A percentile compares a stretch with the other conserved stretches of the same genome.
These are phyloP conservation scores for Carpinus fangiana DNA, from an alignment of 306 rosid species.

Conservation along the genomic window DNA sequence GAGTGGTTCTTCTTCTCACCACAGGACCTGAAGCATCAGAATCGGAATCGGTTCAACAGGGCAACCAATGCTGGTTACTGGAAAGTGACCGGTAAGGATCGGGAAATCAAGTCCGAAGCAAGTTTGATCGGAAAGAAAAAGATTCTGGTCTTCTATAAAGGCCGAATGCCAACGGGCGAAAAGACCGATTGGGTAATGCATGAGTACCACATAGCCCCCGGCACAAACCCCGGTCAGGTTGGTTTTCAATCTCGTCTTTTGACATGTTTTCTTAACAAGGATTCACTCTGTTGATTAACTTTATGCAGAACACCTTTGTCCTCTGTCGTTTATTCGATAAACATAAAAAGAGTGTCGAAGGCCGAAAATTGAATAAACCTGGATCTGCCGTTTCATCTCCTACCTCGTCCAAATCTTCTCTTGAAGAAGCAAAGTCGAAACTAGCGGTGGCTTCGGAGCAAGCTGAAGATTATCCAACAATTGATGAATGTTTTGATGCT, in stretches of 20 bases:
- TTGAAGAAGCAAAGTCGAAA: slow-evolving; percentile 11
- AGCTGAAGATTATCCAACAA: not conserved
- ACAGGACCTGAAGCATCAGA: slow-evolving; percentile 78
- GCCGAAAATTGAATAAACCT: too few relatives aligned
- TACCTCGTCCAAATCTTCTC: not conserved
- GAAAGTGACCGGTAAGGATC: slow-evolving; percentile 96
- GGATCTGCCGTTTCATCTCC: too few relatives aligned
- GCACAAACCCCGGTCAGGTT: slow-evolving; percentile 95
- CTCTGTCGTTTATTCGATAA: slow-evolving; percentile 78
- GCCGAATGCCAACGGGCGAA: slow-evolving; percentile 84
- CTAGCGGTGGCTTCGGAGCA: not conserved
- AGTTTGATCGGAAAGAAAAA: slow-evolving; percentile 85
- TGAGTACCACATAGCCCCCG: slow-evolving; percentile 76
- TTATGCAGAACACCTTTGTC: slow-evolving; percentile 70
- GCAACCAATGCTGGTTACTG: slow-evolving; percentile 80
- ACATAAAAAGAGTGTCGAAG: slow-evolving; percentile 30
- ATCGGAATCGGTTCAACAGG: slow-evolving; percentile 78
- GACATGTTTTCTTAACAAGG: too few relatives aligned
- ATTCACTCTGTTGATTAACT: slow-evolving; percentile 14
- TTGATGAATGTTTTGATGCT: not conserved
- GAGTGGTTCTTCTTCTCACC: slow-evolving; percentile 98
- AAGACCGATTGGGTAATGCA: slow-evolving; percentile 93
- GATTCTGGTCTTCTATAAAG: slow-evolving; percentile 79
- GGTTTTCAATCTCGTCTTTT: not conserved
- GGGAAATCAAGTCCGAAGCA: slow-evolving; percentile 59